Base-by-base conservation (phyloP, 306 rosid species). In the Cucurbita maxima region DNA sequence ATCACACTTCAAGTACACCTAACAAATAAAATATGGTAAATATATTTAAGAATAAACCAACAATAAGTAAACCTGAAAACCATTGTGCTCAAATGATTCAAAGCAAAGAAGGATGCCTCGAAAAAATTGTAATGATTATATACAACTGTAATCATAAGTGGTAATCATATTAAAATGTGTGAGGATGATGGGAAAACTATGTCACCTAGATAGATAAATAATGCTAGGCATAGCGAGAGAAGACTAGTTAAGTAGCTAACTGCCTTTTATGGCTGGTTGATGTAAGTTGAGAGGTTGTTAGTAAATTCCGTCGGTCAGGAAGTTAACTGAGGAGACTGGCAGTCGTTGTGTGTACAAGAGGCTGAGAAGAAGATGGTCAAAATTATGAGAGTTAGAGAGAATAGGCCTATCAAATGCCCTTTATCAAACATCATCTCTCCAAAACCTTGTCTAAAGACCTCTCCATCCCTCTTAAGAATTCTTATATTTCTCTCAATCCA, bases 31-130 rank as follows among this genome's bases (percentile, higher is more conserved):
- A 30, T 30, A 3, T 30, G 3, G 34, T 30, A 2, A 30, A 30
- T 30, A 30, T 30, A 30, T 30, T 30, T 30, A 30, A 30, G 34
- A 30, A 30, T 30, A 30, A 30, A 30, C 34, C 34, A 60, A 12
- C 7, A n/a, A 44, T 4, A 76, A 15, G 19, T 16, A 74, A 58
- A 59, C 30, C 47, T 40, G 62, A 47, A 9, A 76, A 73, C 53
- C 75, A 70, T 56, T 38, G 72, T 37, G 73, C 58, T 44, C 68
- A 75, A 72, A 72, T 53, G 48, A 63, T 57, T 51, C 51, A 78
- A 80, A 80, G 38, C 40, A 58, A 51, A 63, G 43, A 50, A 58
- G 81, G 55, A 19, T 12, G 73, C 8, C 3, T 69, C 8, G 0
- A 19, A 1, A 64, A 43, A 43, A 9, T 5, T 43, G 37, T 43